Base-by-base conservation (phyloP, 306 rosid genomes). In the Medicago arabica region DNA sequence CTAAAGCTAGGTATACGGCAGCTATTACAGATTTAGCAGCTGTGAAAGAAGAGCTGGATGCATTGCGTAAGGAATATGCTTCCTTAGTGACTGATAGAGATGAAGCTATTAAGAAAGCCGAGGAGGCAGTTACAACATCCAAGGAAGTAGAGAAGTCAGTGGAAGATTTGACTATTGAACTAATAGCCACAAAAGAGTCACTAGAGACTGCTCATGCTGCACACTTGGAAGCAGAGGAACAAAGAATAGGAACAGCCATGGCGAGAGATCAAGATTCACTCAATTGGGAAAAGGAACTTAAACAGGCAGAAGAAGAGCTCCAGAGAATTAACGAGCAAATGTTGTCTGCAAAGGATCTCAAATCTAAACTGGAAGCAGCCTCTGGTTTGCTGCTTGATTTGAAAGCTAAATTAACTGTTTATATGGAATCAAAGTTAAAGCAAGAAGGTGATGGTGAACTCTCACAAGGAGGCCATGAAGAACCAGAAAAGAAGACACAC, bases 211-310 rank as follows among this genome's bases (percentile, higher is more conserved):
- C 99, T 41, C 99, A 92, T 78, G 94, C 96, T 38, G 78, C 96
- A 34, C 98, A 96, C 82, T 74, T 96, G 85, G 99, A 96, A 86
- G 94, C 98, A 38, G 99, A 96, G 86, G 99, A 96, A 78, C 97
- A 88, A 9, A 92, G 97, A 83, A 88, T 96, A 51, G 98, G 97
- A 75, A 95, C 90, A 46, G 92, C 87, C 74, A 89, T 96, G 98
- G 98, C 92, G 57, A 86, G 84, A 89, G 99, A 96, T 81, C 97
- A 96, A 74, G 99, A 96, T 92, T 89, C 93, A 44, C 98, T 88
- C 49, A 79, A 84, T 61, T 90, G 98, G 98, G 98, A 92, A 78
- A 96, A 96, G 85, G 98, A 96, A 78, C 85, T 96, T 74, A 92
- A 87, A 84, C 91, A 86, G 78, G 88, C 93, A 53, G 97, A 96